Base-by-base conservation (phyloP, 2,329 filamentous ascomycete genomes). In the Fusarium sp. region DNA sequence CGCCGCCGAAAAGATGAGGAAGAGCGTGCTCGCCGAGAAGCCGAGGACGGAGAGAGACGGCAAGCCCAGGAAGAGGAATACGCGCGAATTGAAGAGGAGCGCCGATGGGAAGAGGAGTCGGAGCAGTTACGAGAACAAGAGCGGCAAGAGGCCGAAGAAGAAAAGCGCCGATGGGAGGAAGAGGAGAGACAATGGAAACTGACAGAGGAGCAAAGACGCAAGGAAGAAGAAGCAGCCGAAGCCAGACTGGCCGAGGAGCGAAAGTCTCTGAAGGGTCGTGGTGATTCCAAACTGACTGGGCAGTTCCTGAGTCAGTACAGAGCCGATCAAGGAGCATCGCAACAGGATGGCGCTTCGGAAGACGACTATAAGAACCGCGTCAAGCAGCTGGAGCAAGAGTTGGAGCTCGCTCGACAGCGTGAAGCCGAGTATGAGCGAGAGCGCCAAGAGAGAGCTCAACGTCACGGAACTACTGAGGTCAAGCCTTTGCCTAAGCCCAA, bases 231-330 rank as follows among this genome's bases (percentile, higher is more conserved):
- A 32, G 91, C 91, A 67, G 87, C 89, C 4, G 90, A 94, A 72
- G 86, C 87, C 12, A 85, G 85, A 39, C 77, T 94, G 30, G 86
- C 87, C 47, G 83, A 89, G 59, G 91, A 95, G 74, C 86, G 91
- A 46, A 83, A 84, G 71, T 83, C 86, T 59, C 83, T 87, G 56
- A 85, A 88, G 60, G 85, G 83, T 44, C 85, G 87, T 62, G 90
- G 87, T 73, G 89, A 94, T 71, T 83, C 85, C 36, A 87, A 89
- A 64, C 83, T 97, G 21, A 90, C 89, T 62, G 94, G 94, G 4
- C 94, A 97, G 75, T 94, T 90, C 71, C 85, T 97, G 49, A 95
- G 92, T 74, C 91, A 97, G 75, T 97, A 97, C 76, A 91, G 93
- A 76, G 88, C 90, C 20, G 89, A 93, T 69, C 88, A 75, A 77